Base-by-base conservation (phyloP, 2,329 filamentous ascomycete species). In the Trichocomaceae sp. region DNA sequence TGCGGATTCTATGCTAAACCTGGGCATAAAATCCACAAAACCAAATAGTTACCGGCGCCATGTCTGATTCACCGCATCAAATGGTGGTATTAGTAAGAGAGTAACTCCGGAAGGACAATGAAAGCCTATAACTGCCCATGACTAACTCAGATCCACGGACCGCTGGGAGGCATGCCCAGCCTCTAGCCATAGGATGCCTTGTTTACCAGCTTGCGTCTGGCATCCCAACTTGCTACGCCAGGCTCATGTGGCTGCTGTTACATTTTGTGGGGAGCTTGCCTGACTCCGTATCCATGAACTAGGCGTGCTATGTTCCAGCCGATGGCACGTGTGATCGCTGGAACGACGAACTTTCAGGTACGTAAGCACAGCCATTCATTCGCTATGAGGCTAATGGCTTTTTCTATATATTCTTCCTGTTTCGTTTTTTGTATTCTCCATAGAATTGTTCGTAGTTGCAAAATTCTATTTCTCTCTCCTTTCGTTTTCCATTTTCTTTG, bases 261-360 rank as follows among this genome's bases (percentile, higher is more conserved):
- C 56, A 49, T 57, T 57, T 47, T 57, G 56, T 57, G 56, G 55
- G 55, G 56, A 57, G 53, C n/a, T 31, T 50, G 48, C 29, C 56
- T 47, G 51, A 52, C 47, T 44, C 31, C 31, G 51, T 52, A 50
- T 48, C 44, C 17, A 52, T 52, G 48, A 23, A 31, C 54, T 42
- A 50, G 48, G 39, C 33, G 48, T 54, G 42, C 52, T 22, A 50
- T 35, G 37, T 22, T 12, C 23, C 29, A 35, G 23, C 33, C 17
- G 45, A 44, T 15, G 51, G 50, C 52, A 57, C 50, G 52, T 57
- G 52, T 54, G 50, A 44, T 53, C 22, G 39, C 39, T 48, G 50
- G 23, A 53, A 52, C 44, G 31, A 52, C 17, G 50, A 26, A 9
- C 46, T 46, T 17, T 45, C 54, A 52, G 49, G 50, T 47, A 49